Evolutionary conservation across 345 rosid genomes (phyloP).

Genomic region (Salix koriyanagi): DNA sequence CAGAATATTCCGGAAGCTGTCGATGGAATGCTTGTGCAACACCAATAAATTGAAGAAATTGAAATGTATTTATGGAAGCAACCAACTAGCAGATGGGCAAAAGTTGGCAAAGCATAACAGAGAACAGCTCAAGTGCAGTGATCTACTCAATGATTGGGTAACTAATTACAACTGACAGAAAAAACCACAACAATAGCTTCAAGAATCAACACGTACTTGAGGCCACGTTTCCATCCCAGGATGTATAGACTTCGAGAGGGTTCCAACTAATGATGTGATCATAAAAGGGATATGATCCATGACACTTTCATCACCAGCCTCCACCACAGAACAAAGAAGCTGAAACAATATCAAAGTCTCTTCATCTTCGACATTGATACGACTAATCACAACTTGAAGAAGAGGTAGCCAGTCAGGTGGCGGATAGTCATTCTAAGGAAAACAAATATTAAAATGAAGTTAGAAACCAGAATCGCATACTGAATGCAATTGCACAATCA

Average conservation of each 20-base stretch:
- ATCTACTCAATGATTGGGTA: background rate
- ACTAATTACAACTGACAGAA: background rate
- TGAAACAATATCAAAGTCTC: constrained; percentile 60
- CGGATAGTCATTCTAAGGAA: constrained; percentile 61
- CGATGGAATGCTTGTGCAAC: background rate
- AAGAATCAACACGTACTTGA: constrained; percentile 46
- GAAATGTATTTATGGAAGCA: background rate
- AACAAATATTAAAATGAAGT: constrained; percentile 14
- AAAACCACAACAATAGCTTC: background rate
- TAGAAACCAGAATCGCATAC: constrained; percentile 12
- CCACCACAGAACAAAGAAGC: constrained; percentile 66
- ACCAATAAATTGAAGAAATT: background rate
- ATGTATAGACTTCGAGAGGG: constrained; percentile 44
- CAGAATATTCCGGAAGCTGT: background rate
- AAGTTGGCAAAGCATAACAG: background rate
- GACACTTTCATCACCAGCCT: constrained; percentile 53
- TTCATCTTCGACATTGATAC: constrained; percentile 63
- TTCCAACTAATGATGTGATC: constrained; percentile 49
- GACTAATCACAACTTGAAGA: constrained; percentile 61
- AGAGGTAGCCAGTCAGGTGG: constrained; percentile 81
- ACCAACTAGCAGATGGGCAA: background rate
- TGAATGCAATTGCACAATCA: constrained; percentile 10
- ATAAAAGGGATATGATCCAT: constrained; percentile 63
- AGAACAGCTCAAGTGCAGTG: background rate
- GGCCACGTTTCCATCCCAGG: constrained; percentile 58